A percentile compares a stretch with the other conserved stretches of the same genome.
Evolutionary conservation across 2,329 filamentous ascomycete genomes (phyloP).

Genomic region (Pseudogymnoascus sp.): DNA sequence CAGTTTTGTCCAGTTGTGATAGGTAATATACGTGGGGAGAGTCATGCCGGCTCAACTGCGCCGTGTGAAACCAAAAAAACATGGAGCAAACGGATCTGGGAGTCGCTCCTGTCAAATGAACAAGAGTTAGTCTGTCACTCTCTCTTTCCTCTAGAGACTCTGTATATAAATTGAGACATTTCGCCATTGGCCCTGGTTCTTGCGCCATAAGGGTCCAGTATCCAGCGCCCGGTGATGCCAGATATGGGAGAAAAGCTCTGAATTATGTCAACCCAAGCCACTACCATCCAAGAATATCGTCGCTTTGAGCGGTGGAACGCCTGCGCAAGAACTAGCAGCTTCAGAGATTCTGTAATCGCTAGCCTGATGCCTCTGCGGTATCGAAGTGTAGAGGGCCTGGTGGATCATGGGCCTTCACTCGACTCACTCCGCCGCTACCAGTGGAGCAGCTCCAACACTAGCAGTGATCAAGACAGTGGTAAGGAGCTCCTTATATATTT

Average conservation of each 20-base stretch:
- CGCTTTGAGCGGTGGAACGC: conserved; percentile 7
- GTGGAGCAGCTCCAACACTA: conserved; percentile 6
- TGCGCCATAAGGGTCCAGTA: conserved; percentile 3
- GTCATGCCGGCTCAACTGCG: neutral
- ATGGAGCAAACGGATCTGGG: neutral
- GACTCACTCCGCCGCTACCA: neutral
- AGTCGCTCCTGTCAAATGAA: neutral
- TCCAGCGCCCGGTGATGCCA: neutral
- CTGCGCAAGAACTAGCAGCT: conserved; percentile 4
- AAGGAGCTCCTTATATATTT: neutral
- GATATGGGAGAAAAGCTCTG: neutral
- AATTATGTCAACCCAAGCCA: conserved; percentile 2
- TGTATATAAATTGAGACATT: conserved; percentile 9
- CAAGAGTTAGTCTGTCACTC: neutral
- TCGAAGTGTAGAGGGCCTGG: conserved; percentile 7
- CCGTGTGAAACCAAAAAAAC: neutral
- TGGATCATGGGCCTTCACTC: conserved; percentile 3
- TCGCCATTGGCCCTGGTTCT: conserved; percentile 6
- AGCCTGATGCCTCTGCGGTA: neutral
- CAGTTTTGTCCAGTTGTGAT: neutral
- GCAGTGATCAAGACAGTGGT: conserved; percentile 1
- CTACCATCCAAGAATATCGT: neutral
- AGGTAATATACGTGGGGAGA: neutral
- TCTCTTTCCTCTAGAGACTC: neutral
- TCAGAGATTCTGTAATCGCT: neutral